Conservation (phyloP, 2,329 filamentous ascomycete species). For the Bisporella sp. region DNA sequence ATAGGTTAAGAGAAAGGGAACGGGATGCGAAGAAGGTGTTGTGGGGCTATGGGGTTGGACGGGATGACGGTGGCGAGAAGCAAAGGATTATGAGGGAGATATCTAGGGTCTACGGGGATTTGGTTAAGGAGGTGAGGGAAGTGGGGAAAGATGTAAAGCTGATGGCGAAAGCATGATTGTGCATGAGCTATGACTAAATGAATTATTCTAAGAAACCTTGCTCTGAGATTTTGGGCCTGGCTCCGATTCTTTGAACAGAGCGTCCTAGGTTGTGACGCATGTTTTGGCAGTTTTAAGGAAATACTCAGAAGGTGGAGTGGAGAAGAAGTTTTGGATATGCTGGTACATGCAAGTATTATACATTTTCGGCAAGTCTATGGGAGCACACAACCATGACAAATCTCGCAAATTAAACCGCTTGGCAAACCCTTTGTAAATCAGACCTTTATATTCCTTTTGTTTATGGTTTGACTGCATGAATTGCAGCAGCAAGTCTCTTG, state of each 20-base stretch:
- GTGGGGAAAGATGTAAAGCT: conserved; percentile 26
- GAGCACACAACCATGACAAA: too few relatives aligned
- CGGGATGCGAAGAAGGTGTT: conserved; percentile 19
- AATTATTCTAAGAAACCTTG: conserved; percentile 76
- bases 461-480: conserved; percentile 66
- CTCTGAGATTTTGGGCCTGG: too few relatives aligned
- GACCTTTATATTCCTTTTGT: neutral
- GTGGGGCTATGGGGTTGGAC: conserved; percentile 25
- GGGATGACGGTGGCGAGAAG: conserved; percentile 18
- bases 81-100: conserved; percentile 27
- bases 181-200: conserved; percentile 61
- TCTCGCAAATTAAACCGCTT: too few relatives aligned
- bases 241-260: too few relatives aligned
- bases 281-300: too few relatives aligned
- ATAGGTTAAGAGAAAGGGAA: conserved; percentile 21
- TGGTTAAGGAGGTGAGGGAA: conserved; percentile 22
- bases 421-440: too few relatives aligned
- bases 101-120: conserved; percentile 25
- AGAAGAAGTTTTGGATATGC: too few relatives aligned
- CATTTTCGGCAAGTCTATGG: too few relatives aligned
- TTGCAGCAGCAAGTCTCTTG: conserved; percentile 72
- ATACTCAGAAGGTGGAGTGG: too few relatives aligned
- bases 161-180: conserved; percentile 7
- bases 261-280: too few relatives aligned
- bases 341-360: too few relatives aligned